Conservation (phyloP, 495 filamentous ascomycete genomes). For the Talaromyces stipitatus region DNA sequence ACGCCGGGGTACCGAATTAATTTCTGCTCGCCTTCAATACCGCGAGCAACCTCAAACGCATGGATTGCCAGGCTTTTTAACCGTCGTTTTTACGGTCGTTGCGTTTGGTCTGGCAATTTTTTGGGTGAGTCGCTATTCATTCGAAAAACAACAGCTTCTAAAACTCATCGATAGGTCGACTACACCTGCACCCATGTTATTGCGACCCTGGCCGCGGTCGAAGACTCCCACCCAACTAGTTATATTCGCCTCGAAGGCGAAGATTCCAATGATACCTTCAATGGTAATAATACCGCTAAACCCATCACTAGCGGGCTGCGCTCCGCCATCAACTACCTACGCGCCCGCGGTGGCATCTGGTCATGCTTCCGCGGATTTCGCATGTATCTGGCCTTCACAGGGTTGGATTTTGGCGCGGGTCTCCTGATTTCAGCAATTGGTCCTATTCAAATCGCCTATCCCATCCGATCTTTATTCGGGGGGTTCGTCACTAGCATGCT, state of each 20-base stretch:
- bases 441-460: background rate
- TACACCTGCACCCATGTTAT: background rate
- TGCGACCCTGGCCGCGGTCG: conserved; percentile 49
- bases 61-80: too few relatives aligned
- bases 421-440: conserved; percentile 20
- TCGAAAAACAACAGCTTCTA: too few relatives aligned
- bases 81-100: too few relatives aligned
- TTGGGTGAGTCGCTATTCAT: too few relatives aligned
- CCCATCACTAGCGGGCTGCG: conserved; percentile 55
- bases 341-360: conserved; percentile 41
- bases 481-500: conserved; percentile 19
- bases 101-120: too few relatives aligned
- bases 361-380: conserved; percentile 52
- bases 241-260: conserved; percentile 38
- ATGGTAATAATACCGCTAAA: background rate
- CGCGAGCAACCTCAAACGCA: too few relatives aligned
- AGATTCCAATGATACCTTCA: conserved; percentile 21
- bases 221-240: conserved; percentile 50
- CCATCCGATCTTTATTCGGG: conserved; percentile 18
- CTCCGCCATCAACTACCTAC: conserved; percentile 48
- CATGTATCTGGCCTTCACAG: conserved; percentile 23
- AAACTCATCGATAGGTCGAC: too few relatives aligned
- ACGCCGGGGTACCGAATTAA: too few relatives aligned
- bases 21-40: too few relatives aligned
- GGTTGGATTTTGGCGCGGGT: too few relatives aligned